Evolutionary conservation across 495 filamentous ascomycete species (phyloP), one percentile per base, ranked within the genome.

Genomic region (Penicillium macrosclerotiorum): DNA sequence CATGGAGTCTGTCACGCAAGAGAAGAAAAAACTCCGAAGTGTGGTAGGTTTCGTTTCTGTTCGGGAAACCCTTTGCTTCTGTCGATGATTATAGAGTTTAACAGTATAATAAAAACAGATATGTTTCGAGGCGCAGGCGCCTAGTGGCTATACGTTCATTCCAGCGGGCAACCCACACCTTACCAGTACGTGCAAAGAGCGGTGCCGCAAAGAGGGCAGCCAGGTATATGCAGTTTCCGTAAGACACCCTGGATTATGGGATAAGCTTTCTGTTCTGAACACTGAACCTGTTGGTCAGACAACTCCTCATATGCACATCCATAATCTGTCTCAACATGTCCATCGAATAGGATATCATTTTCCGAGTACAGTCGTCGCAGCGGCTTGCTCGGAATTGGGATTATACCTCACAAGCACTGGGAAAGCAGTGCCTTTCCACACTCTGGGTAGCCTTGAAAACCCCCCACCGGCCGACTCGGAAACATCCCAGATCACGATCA

Each of bases 291-390:
- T 38, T 33, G 19, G 33, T 18, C 42, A 78, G 73, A 72, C 67
- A 46, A 73, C 71, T 30, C 67, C 72, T 8, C 73, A 77, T 46
- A 52, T 61, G 41, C 53, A 70, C 23, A 75, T 70, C 7, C 70
- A 76, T 27, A 70, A 75, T 29, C 63, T 87, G 6, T 79, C 81
- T 5, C 70, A 81, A 52, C 85, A 94, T 49, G 71, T 91, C 8
- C 79, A 88, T 56, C 77, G 90, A 8, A 78, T 86, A 51, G 91
- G 91, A n/a, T 84, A 87, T 63, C 88, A 95, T 65, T 88, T 86
- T 37, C 76, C 77, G 4, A 77, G 69, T 33, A 54, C 67, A 11
- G 67, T 83, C 35, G 78, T 86, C 13, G 74, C 75, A 16, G 52
- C 71, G 42, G 76, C 75, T 25, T 82, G 78, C 53, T 71, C 66